Percentiles rank a stretch among this genome's conserved stretches.
These are phyloP conservation scores for Lactifluus pinguis DNA, from an alignment of 768 basidiomycete genomes.

Conservation along the genomic window DNA sequence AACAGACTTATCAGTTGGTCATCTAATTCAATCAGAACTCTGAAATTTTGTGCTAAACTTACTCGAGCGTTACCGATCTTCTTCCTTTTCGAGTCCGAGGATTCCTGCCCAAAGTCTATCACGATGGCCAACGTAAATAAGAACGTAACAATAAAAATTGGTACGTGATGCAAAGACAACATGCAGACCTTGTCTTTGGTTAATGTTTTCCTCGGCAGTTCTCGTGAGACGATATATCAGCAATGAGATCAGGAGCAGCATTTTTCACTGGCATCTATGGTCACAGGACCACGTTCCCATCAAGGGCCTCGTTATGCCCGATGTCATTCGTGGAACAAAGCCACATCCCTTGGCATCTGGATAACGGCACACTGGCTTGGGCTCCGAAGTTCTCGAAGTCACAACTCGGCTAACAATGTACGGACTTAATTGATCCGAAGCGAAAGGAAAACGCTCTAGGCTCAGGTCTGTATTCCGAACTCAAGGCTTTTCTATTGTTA, in stretches of 20 bases:
- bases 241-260: not conserved
- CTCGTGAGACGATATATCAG: not conserved
- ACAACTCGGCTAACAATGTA: no score
- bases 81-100: not conserved
- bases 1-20: no score
- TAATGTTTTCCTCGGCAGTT: not conserved
- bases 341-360: not conserved
- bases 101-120: not conserved
- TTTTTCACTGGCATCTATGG: not conserved
- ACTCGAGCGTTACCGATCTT: not conserved
- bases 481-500: no score
- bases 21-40: not conserved
- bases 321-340: not conserved
- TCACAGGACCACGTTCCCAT: not conserved
- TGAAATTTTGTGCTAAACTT: not conserved
- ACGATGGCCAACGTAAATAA: no score
- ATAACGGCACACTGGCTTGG: not conserved
- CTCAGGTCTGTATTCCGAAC: no score
- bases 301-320: not conserved
- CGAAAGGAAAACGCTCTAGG: not conserved
- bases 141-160: not conserved
- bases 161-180: not conserved
- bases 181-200: not conserved
- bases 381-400: no score
- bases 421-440: not conserved